Conservation (phyloP, 257 asterid species). For the Solanum chmielewskii region DNA sequence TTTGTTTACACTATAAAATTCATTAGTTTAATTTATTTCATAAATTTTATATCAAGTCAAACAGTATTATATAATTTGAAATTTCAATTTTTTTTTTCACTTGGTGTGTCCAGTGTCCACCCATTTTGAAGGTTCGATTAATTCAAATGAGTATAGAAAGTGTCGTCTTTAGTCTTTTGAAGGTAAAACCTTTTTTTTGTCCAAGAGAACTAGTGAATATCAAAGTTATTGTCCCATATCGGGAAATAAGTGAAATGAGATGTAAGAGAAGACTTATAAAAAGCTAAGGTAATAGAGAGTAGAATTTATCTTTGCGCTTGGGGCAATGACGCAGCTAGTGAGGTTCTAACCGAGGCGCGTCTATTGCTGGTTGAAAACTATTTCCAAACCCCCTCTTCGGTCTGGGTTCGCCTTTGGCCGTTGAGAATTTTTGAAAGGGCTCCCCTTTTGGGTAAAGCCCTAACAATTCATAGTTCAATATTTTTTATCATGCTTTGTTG, state of each 20-base stretch:
- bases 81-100: too few species aligned
- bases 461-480: neutral
- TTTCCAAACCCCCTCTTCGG: constrained; percentile 1
- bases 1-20: too few species aligned
- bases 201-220: neutral
- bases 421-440: neutral
- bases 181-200: too few species aligned
- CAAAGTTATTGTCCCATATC: neutral
- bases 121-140: too few species aligned
- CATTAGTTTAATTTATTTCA: neutral
- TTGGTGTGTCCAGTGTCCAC: too few species aligned
- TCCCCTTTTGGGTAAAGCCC: neutral
- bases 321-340: constrained; percentile 3
- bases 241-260: neutral
- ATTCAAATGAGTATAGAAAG: too few species aligned
- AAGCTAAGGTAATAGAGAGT: rapidly evolving
- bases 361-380: constrained; percentile 2
- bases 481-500: too few species aligned
- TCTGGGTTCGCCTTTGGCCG: neutral
- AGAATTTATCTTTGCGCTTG: neutral
- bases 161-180: too few species aligned
- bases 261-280: neutral
- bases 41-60: too few species aligned
- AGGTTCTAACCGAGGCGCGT: constrained; percentile 4
- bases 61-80: too few species aligned